phyloP scores from a whole-genome alignment of 2,329 filamentous ascomycete species.

The Fusarium protoensiforme region DNA sequence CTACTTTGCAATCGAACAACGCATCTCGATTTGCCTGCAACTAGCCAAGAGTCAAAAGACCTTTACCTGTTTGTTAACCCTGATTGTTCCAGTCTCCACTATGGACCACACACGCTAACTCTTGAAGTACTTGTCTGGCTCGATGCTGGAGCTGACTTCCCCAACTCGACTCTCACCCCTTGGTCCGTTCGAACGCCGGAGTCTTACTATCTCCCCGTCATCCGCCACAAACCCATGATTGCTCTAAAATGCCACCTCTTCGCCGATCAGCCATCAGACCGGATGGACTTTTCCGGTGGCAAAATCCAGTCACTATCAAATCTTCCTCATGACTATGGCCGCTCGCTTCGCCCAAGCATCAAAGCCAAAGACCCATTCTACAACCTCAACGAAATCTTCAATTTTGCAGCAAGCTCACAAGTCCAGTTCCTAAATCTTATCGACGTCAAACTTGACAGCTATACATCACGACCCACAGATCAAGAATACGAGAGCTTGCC shows the following conservation, averaged over 20 bases:
- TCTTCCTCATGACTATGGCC: neutral
- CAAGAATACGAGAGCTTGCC: neutral
- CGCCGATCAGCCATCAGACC: neutral
- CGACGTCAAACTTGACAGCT: neutral
- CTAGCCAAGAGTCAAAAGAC: neutral
- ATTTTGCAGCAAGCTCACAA: neutral
- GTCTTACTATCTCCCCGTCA: neutral
- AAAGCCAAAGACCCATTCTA: neutral
- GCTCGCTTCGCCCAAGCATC: neutral
- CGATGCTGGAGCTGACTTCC: neutral
- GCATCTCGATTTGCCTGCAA: neutral
- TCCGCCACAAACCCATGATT: neutral
- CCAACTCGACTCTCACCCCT: neutral
- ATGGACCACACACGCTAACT: neutral
- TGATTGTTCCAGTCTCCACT: too few species aligned
- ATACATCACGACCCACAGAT: neutral
- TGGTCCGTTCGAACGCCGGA: neutral
- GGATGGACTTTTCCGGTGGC: neutral
- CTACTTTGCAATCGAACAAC: neutral
- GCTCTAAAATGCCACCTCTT: neutral
- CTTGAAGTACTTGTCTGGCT: neutral
- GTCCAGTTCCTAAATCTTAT: neutral
- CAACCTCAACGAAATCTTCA: neutral
- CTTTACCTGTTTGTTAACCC: neutral
- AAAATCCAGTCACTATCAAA: neutral